A percentile compares a stretch with the other conserved stretches of the same genome.
Evolutionary conservation across 345 rosid species (phyloP).

Genomic region (Clarkia xantiana): DNA sequence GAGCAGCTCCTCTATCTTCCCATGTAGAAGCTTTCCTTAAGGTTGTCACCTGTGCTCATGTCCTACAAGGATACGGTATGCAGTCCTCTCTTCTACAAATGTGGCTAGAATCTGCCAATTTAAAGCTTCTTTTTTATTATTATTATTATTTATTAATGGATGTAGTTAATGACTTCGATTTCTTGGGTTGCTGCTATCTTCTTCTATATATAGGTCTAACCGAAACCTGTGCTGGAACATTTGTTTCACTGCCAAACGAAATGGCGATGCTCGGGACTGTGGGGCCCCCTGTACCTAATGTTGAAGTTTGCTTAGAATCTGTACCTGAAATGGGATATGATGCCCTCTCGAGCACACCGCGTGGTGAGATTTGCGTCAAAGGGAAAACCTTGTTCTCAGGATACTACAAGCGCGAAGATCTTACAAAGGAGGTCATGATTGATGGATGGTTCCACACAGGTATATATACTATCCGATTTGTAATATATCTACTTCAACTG

Average conservation of each 20-base stretch:
- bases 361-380: constrained; percentile 79
- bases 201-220: constrained; percentile 51
- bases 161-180: not conserved
- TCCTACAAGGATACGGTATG: constrained; percentile 96
- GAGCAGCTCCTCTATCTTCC: constrained; percentile 85
- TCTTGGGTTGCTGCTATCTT: not conserved
- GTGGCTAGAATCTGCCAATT: too few relatives aligned
- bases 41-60: constrained; percentile 92
- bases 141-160: too few relatives aligned
- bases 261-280: constrained; percentile 75
- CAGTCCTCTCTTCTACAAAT: constrained; percentile 4
- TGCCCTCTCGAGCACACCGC: constrained; percentile 66
- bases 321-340: constrained; percentile 95
- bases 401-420: constrained; percentile 83
- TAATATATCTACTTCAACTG: not conserved
- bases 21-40: constrained; percentile 83
- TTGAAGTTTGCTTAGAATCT: constrained; percentile 76
- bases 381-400: constrained; percentile 76
- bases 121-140: too few relatives aligned
- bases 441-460: constrained; percentile 99
- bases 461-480: constrained; percentile 3
- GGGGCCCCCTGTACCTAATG: constrained; percentile 95
- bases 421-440: constrained; percentile 60
- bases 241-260: constrained; percentile 78
- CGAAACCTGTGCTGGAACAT: constrained; percentile 90